Conservation (phyloP, 2,329 filamentous ascomycete species). For the Arthrinium puccinioides region DNA sequence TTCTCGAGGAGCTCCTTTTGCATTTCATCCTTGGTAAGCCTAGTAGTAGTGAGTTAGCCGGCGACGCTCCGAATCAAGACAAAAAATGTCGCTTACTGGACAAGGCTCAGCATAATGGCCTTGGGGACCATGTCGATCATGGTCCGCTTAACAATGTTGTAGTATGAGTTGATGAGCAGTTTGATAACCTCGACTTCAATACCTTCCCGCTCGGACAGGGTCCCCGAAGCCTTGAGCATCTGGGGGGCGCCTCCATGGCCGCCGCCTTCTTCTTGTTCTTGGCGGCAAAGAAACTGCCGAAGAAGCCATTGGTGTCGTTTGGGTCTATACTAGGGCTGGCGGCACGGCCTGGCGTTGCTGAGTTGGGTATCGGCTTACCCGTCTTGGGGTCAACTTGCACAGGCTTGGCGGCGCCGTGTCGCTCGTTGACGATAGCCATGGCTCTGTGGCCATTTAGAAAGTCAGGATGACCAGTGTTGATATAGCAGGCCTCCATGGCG, state of each 20-base stretch:
- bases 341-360: constrained; percentile 61
- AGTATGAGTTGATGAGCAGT: constrained; percentile 93
- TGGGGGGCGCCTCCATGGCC: constrained; percentile 94
- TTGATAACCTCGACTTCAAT: constrained; percentile 99
- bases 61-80: too few species aligned
- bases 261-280: constrained; percentile 99
- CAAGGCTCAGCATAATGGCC: constrained; percentile 95
- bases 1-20: constrained; percentile 93
- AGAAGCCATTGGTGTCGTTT: constrained; percentile 63
- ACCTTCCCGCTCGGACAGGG: constrained; percentile 84
- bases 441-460: constrained; percentile 95
- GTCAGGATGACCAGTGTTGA: constrained; percentile 97
- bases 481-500: constrained; percentile 91
- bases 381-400: constrained; percentile 98
- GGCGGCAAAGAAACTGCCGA: constrained; percentile 95
- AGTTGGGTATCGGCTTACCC: constrained; percentile 76
- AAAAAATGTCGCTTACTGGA: constrained; percentile 63
- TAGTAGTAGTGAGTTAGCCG: constrained; percentile 29
- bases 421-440: constrained; percentile 97
- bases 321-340: constrained; percentile 64
- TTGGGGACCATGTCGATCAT: constrained; percentile 99
- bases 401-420: constrained; percentile 72
- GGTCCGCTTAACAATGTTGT: constrained; percentile 94
- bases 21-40: constrained; percentile 96
- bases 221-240: constrained; percentile 88